phyloP scores from a whole-genome alignment of 2,329 filamentous ascomycete genomes.

The Paraconiothyrium sp. region DNA sequence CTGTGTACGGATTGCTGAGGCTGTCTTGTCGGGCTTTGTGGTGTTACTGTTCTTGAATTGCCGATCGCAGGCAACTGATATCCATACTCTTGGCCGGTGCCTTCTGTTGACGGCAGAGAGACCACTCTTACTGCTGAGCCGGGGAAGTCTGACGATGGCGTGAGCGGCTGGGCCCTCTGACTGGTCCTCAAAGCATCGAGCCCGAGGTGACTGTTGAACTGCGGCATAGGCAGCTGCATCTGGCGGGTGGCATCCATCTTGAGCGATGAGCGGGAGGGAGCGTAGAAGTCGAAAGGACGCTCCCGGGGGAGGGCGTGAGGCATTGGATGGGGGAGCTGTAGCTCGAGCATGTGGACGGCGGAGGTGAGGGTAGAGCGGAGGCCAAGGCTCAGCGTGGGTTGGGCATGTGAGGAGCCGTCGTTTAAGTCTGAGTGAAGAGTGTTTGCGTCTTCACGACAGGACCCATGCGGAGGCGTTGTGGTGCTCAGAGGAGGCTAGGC shows the following conservation, averaged over 20 bases:
- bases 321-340: conserved; percentile 53
- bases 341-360: conserved; percentile 50
- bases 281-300: conserved; percentile 46
- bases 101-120: conserved; percentile 38
- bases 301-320: conserved; percentile 51
- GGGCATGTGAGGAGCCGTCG: conserved; percentile 12
- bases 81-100: conserved; percentile 41
- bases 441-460: conserved; percentile 32
- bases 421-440: neutral
- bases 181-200: conserved; percentile 32
- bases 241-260: conserved; percentile 40
- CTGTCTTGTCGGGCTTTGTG: conserved; percentile 38
- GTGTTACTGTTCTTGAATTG: conserved; percentile 42
- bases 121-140: conserved; percentile 45
- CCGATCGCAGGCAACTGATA: conserved; percentile 49
- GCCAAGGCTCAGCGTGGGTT: conserved; percentile 8
- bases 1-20: conserved; percentile 26
- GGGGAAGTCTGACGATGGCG: conserved; percentile 43
- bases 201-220: conserved; percentile 30
- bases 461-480: conserved; percentile 22
- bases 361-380: conserved; percentile 7
- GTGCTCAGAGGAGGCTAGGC: conserved; percentile 19
- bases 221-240: conserved; percentile 46
- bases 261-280: conserved; percentile 32
- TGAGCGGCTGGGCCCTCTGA: conserved; percentile 38